phyloP scores from a whole-genome alignment of 2,329 filamentous ascomycete genomes.

The Fusarium musae region DNA sequence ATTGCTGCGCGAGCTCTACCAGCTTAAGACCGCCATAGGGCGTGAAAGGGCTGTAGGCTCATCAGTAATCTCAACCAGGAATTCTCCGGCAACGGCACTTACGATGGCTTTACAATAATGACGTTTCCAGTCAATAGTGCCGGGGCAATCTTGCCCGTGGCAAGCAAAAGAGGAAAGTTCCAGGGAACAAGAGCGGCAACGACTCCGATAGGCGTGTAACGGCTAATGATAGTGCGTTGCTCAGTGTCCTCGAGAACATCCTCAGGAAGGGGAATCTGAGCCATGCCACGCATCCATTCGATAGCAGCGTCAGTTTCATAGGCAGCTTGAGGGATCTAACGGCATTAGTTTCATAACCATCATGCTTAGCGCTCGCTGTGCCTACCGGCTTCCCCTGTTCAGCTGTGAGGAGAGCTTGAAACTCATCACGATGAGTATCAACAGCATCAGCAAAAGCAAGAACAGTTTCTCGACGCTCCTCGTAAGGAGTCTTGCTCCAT shows the following conservation, averaged over 20 bases:
- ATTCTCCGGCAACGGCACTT: neutral
- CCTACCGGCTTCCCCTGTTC: constrained; percentile 48
- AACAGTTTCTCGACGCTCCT: constrained; percentile 36
- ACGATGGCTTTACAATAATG: constrained; percentile 66
- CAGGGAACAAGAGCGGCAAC: constrained; percentile 62
- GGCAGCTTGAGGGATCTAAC: constrained; percentile 35
- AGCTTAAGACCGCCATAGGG: constrained; percentile 69
- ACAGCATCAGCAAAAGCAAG: constrained; percentile 42
- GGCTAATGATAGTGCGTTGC: constrained; percentile 43
- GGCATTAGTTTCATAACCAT: fast-evolving
- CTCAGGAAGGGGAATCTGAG: constrained; percentile 44
- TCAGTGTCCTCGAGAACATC: constrained; percentile 54
- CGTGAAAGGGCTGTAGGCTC: constrained; percentile 56
- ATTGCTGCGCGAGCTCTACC: constrained; percentile 65
- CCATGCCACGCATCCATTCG: constrained; percentile 45
- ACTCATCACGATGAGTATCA: constrained; percentile 23
- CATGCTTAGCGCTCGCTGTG: fast-evolving
- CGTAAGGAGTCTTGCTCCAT: constrained; percentile 40
- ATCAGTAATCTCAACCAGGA: fast-evolving
- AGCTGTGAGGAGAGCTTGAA: constrained; percentile 38
- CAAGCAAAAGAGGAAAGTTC: constrained; percentile 67
- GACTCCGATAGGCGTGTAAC: constrained; percentile 56
- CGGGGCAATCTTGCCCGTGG: constrained; percentile 64
- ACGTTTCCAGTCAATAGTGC: constrained; percentile 66
- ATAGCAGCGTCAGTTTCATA: constrained; percentile 40